Evolutionary conservation across 768 basidiomycete species (phyloP), one percentile per base, ranked within the genome.

Genomic region (Suillus subaureus): DNA sequence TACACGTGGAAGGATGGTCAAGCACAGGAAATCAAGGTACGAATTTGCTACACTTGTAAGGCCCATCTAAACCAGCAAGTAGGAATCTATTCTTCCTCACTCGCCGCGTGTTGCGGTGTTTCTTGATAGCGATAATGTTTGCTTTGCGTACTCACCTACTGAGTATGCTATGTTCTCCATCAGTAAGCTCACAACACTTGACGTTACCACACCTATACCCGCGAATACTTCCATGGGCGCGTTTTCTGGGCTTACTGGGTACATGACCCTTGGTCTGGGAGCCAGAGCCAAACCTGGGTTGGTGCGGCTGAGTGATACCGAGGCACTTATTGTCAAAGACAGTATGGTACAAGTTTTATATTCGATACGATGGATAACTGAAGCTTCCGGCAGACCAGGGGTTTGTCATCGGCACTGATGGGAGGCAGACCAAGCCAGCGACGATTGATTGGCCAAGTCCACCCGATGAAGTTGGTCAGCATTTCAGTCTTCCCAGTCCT

Each of bases 1-100:
- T 95, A 96, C 74, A 85, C 87, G 9, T 96, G 95, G 91, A 89
- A 85, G 67, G 93, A 96, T 70, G 92, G 93, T 21, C 90, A 94
- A 65, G 83, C 88, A 31, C 88, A 93, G 68, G 89, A 88, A 51
- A 75, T 82, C 58, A 89, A 87, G 80, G 93, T 93, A 70, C 62
- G 83, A 69, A 21, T 6, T 15, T 54, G 26, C 18, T 42, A 18
- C 63, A 57, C 26, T 43, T 61, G 28, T 60, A n/a, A 7, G 42
- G 54, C 26, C 35, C 16, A 43, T 62, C 13, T 63, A 58, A 64
- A 23, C n/a, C 26, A 40, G n/a, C 26, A 18, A 66, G 13, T 45
- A 96, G 92, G 97, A 99, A 84, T 80, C 88, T 4, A 71, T 82
- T 0, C 81, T 98, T 4, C 92, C 96, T 15, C 97, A 99, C 74